Conservation (phyloP, 176 grass and related monocot species). For the Cenchrus purpureus region DNA sequence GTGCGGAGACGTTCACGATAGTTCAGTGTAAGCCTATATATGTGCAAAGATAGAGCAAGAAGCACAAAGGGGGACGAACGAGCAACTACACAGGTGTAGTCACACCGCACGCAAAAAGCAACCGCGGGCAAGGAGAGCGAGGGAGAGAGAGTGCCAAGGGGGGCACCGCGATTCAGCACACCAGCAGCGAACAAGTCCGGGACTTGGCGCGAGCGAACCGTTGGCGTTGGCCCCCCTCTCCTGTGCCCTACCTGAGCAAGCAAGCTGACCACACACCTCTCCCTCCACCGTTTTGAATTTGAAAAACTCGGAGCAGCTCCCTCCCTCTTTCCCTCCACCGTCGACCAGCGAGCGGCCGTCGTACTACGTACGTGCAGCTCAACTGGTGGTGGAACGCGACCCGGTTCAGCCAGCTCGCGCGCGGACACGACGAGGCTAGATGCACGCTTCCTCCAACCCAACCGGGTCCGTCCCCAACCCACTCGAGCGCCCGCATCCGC, state of each 20-base stretch:
- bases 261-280: not conserved
- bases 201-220: slow-evolving; percentile 1
- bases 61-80: no score
- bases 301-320: not conserved
- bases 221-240: not conserved
- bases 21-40: no score
- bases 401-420: not conserved
- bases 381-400: not conserved
- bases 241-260: not conserved
- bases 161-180: not conserved
- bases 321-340: slow-evolving; percentile 5
- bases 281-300: slow-evolving; percentile 13
- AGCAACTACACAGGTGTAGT: no score
- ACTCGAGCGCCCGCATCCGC: not conserved
- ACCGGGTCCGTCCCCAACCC: not conserved
- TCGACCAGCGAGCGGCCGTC: not conserved
- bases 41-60: no score
- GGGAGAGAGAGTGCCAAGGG: no score
- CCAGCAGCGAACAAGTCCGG: not conserved
- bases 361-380: not conserved
- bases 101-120: no score
- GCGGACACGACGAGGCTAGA: not conserved
- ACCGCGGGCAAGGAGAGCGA: no score
- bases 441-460: not conserved
- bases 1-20: no score